Evolutionary conservation across 345 rosid genomes (phyloP).

Genomic region (Moricandia moricandioides): DNA sequence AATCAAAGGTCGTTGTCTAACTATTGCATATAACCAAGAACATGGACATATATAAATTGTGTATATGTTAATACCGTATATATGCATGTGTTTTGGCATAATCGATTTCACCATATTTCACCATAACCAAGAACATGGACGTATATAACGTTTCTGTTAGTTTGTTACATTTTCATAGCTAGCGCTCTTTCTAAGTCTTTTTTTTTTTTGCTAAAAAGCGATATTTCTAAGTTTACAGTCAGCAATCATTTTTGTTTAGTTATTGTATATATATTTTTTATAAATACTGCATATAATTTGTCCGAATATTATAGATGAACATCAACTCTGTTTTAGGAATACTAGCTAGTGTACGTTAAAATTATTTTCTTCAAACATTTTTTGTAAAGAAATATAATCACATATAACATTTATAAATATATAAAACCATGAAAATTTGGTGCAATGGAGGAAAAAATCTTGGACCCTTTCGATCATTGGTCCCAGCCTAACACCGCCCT

Average conservation of each 20-base stretch:
- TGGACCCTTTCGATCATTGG: neutral
- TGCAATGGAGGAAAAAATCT: neutral
- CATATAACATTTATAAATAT: neutral
- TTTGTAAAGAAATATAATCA: neutral
- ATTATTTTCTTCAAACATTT: neutral
- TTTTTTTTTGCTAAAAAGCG: too few relatives aligned
- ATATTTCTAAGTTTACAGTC: neutral
- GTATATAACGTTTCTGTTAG: neutral
- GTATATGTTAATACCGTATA: too few relatives aligned
- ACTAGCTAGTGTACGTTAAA: neutral
- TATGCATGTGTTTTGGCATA: slow-evolving; percentile 14
- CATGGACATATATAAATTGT: neutral
- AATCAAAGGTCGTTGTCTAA: slow-evolving; percentile 5
- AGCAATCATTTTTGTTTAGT: neutral
- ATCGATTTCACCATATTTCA: neutral
- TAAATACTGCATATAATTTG: neutral
- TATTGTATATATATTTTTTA: neutral
- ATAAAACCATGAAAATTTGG: neutral
- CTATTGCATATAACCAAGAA: slow-evolving; percentile 23
- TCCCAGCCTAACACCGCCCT: neutral
- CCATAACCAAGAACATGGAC: too few relatives aligned
- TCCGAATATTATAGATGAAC: neutral
- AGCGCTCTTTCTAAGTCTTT: too few relatives aligned
- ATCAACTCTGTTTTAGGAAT: neutral
- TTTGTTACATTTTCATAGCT: neutral